Evolutionary conservation across 768 basidiomycete genomes (phyloP).

Genomic region (Hortiboletus flavorubellus): DNA sequence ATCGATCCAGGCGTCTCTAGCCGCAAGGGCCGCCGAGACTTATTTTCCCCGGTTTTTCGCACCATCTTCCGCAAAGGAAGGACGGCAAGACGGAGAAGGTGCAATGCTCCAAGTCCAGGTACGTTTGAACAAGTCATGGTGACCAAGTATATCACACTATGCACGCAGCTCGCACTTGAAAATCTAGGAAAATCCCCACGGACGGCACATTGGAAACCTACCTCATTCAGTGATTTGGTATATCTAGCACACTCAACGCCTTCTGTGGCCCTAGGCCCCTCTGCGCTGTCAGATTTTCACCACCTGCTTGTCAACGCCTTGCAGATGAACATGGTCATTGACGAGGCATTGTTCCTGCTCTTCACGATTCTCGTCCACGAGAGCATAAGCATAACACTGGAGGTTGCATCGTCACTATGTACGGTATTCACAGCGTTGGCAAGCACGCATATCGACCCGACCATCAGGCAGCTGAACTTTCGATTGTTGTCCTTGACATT

Average conservation of each 20-base stretch:
- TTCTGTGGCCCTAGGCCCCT: conserved; percentile 12
- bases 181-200: conserved; percentile 25
- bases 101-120: conserved; percentile 40
- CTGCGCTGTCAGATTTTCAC: conserved; percentile 29
- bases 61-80: conserved; percentile 28
- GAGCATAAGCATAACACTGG: conserved; percentile 34
- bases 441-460: conserved; percentile 58
- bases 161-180: conserved; percentile 30
- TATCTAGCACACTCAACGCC: conserved; percentile 23
- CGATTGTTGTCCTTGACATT: conserved; percentile 57
- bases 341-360: conserved; percentile 60
- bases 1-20: conserved; percentile 42
- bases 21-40: conserved; percentile 44
- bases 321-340: conserved; percentile 51
- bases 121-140: conserved; percentile 14
- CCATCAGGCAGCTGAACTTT: conserved; percentile 57
- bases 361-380: conserved; percentile 27
- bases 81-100: conserved; percentile 41
- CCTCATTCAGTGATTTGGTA: conserved; percentile 29
- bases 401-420: conserved; percentile 47
- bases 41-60: conserved; percentile 45
- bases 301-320: conserved; percentile 48
- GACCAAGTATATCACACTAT: background rate
- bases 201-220: conserved; percentile 10
- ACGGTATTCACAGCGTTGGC: conserved; percentile 53